Conservation (phyloP, 305 asterid species). For the Solanum hybrid region DNA sequence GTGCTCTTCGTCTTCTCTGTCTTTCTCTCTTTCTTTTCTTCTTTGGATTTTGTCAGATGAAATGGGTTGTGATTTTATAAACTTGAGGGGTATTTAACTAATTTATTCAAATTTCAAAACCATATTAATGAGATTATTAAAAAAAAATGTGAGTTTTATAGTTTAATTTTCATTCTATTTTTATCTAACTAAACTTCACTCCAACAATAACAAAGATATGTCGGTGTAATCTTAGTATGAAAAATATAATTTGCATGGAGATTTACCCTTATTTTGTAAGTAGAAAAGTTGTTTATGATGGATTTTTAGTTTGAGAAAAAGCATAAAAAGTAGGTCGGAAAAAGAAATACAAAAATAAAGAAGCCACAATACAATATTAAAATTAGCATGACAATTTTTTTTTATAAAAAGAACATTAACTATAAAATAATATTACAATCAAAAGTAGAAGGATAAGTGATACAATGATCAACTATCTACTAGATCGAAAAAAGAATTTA, state of each 20-base stretch:
- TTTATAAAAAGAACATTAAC: too few species aligned
- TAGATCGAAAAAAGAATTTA: too few species aligned
- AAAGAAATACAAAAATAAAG: too few species aligned
- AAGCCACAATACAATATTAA: too few species aligned
- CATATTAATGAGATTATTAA: not conserved
- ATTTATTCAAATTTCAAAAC: not conserved
- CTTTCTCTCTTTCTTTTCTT: not conserved
- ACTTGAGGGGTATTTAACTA: not conserved
- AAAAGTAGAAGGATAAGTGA: too few species aligned
- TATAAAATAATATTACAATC: too few species aligned
- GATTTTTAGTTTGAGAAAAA: too few species aligned
- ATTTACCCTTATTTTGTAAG: not conserved
- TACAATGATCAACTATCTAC: too few species aligned
- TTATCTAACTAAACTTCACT: not conserved
- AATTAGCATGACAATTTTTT: not conserved
- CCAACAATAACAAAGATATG: not conserved
- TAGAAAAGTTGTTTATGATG: too few species aligned
- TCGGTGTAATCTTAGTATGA: accelerated
- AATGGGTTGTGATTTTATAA: not conserved
- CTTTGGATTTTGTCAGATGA: not conserved
- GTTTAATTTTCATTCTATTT: not conserved
- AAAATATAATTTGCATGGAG: not conserved
- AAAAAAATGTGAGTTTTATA: too few species aligned
- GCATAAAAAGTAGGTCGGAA: not conserved
- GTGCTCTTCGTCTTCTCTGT: slow-evolving; percentile 43